Conservation (phyloP, 495 filamentous ascomycete species). For the Bryoglossum gracile region DNA sequence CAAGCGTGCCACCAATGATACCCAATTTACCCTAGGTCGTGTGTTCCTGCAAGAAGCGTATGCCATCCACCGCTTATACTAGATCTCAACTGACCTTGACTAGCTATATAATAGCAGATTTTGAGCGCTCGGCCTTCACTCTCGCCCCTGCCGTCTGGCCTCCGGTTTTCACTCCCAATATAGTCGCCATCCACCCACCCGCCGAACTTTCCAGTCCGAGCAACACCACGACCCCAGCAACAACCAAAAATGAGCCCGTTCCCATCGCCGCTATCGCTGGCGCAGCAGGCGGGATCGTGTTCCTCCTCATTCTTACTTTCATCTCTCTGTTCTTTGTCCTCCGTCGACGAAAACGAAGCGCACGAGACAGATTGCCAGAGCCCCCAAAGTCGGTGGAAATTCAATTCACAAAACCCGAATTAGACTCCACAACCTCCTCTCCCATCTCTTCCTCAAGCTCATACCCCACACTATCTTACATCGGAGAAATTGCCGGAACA, state of each 20-base stretch:
- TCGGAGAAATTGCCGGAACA: background rate
- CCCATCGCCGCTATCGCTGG: constrained; percentile 5
- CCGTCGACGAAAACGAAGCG: background rate
- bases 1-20: constrained; percentile 41
- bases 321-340: background rate
- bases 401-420: background rate
- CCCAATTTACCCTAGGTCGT: constrained; percentile 48
- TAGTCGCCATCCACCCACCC: constrained; percentile 12
- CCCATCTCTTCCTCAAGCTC: background rate
- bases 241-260: background rate
- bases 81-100: background rate
- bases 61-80: background rate
- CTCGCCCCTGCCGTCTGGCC: constrained; percentile 9
- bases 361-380: background rate
- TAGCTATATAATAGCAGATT: constrained; percentile 21
- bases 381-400: background rate
- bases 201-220: no score
- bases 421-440: background rate
- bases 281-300: constrained; percentile 4
- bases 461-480: background rate
- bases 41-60: constrained; percentile 53
- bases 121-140: constrained; percentile 18
- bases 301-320: background rate
- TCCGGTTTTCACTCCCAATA: background rate
- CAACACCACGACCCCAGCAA: background rate